phyloP scores from a whole-genome alignment of 1,139 yeast genomes.

The Trichomonascaceae sp. region DNA sequence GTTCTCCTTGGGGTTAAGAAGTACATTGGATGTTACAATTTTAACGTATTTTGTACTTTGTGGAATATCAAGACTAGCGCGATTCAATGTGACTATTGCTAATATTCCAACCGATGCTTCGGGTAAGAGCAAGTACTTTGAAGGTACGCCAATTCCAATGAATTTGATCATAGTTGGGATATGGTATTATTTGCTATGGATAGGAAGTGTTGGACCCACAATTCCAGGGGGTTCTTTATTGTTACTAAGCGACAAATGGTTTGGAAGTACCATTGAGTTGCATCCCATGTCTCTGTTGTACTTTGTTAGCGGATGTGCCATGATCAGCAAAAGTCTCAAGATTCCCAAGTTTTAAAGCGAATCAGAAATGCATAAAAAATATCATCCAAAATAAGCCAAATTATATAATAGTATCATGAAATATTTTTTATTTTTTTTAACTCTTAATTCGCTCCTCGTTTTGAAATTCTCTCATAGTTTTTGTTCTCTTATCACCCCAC shows the following conservation, averaged over 20 bases:
- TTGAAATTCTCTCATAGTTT: not conserved
- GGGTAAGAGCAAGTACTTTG: slow-evolving; percentile 81
- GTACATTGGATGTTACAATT: slow-evolving; percentile 71
- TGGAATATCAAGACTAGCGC: slow-evolving; percentile 87
- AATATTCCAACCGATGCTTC: slow-evolving; percentile 81
- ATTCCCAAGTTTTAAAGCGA: slow-evolving; percentile 80
- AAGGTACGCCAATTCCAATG: slow-evolving; percentile 94
- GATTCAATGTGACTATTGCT: slow-evolving; percentile 91
- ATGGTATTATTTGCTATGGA: slow-evolving; percentile 59
- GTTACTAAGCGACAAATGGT: slow-evolving; percentile 37
- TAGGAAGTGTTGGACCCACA: slow-evolving; percentile 36
- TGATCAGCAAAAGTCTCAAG: slow-evolving; percentile 83
- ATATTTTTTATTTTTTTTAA: too few species aligned
- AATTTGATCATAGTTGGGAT: slow-evolving; percentile 65
- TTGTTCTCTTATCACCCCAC: not conserved
- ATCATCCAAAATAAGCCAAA: not conserved
- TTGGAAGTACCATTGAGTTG: slow-evolving; percentile 44
- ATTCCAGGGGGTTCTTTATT: slow-evolving; percentile 64
- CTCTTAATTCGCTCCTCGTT: not conserved
- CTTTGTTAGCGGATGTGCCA: slow-evolving; percentile 77
- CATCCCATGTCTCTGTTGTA: slow-evolving; percentile 66
- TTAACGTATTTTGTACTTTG: slow-evolving; percentile 85
- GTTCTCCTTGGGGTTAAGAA: slow-evolving; percentile 80
- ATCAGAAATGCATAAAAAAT: not conserved
- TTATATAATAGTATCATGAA: too few species aligned